A percentile compares a stretch with the other conserved stretches of the same genome.
Evolutionary conservation across 257 asterid genomes (phyloP).

Genomic region (Solanum sitiens): DNA sequence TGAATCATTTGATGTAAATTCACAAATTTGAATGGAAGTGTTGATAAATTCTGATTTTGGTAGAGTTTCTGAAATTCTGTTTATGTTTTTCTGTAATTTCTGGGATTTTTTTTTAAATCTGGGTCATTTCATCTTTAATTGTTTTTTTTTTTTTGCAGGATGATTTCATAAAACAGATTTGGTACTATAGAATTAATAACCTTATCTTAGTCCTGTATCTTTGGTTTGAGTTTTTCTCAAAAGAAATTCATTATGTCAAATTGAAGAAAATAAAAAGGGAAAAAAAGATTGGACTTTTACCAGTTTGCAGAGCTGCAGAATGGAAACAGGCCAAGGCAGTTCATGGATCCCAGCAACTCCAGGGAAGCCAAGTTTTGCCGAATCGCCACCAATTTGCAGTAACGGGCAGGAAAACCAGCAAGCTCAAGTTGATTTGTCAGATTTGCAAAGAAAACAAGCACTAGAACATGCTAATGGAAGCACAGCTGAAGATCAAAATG

Average conservation of each 20-base stretch:
- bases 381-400: constrained; percentile 28
- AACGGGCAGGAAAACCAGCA: constrained; percentile 9
- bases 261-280: background rate
- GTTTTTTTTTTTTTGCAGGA: background rate
- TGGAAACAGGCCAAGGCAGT: constrained; percentile 36
- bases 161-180: background rate
- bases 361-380: constrained; percentile 27
- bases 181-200: background rate
- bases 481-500: constrained; percentile 5
- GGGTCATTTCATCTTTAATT: background rate
- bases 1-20: background rate
- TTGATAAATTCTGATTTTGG: background rate
- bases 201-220: background rate
- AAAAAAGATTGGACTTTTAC: constrained; percentile 18
- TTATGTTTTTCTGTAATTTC: background rate
- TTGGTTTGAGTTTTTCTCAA: background rate
- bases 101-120: background rate
- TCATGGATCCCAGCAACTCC: constrained; percentile 65
- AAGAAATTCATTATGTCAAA: background rate
- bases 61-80: background rate
- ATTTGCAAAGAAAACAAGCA: background rate
- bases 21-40: background rate
- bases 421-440: constrained; percentile 7
- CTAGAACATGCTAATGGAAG: background rate
- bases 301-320: constrained; percentile 20